Base-by-base conservation (phyloP, 148 eudicot genomes). In the Heliamphora exappendiculata region DNA sequence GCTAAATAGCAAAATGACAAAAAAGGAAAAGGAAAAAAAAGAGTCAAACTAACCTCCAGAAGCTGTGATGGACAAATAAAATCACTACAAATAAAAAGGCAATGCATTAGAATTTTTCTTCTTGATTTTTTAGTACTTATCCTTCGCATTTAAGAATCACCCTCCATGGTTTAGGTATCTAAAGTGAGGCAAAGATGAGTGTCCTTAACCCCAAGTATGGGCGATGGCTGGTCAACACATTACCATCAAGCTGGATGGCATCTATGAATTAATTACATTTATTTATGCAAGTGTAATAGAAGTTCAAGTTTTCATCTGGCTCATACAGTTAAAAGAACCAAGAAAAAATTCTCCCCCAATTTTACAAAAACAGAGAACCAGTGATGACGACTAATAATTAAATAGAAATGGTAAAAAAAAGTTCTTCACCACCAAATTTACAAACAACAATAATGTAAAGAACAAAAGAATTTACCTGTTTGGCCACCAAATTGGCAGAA, bases 401-500 rank as follows among this genome's bases (percentile, higher is more conserved):
- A 7, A 9, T 33, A 9, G 33, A 36, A 54, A 36, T 47, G 59
- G 47, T 63, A 34, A 31, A 3, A 13, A 31, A 24, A 0, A 13
- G 20, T 22, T 20, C 11, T 64, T 28, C 60, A 22, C 67, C 39
- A 36, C 67, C 41, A 22, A 65, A 6, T 58, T 31, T 8, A 47
- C 20, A 11, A 41, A 49, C 10, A 37, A 49, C 19, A 50, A 70
- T 36, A 57, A 29, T 28, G 7, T 1, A 4, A 29, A 59, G 7
- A 51, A 67, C 16, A 22, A 24, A 16, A 80, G 26, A 11, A 55
- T 28, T 80, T 54, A 94, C 98, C 98, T 94, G 98, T 81, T 85
- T 90, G 77, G 85, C 81, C 67, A 85, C 90, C 82, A 94, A 81
- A 89, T 94, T 94, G 58, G 98, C 98, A 67, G 98, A 94, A 57